Conservation (phyloP, 371 early-diverging fungal species). For the Mortierella polycephala region DNA sequence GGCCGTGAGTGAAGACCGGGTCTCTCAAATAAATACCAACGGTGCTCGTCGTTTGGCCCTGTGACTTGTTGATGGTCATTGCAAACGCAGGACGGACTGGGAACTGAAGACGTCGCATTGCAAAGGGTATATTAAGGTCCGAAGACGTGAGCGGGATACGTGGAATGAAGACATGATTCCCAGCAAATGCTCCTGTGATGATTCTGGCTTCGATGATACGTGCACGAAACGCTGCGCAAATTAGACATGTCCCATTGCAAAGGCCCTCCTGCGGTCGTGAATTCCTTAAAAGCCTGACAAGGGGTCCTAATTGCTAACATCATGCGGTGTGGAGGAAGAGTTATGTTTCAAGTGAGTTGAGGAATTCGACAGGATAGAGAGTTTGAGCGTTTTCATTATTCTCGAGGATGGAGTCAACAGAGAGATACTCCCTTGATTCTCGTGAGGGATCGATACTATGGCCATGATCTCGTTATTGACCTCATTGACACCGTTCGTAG, state of each 20-base stretch:
- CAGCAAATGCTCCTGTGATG: conserved; percentile 1
- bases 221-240: no score
- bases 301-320: background rate
- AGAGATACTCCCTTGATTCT: no score
- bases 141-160: conserved; percentile 1
- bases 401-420: no score
- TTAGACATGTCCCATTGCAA: conserved; percentile 23
- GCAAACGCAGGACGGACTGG: conserved; percentile 28
- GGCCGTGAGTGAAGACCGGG: no score
- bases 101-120: conserved; percentile 16
- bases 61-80: conserved; percentile 50
- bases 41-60: conserved; percentile 32
- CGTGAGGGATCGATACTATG: no score
- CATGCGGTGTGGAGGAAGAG: background rate
- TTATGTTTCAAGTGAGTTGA: no score
- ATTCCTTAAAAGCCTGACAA: conserved; percentile 3
- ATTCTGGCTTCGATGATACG: no score
- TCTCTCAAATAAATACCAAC: conserved; percentile 38
- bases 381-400: no score
- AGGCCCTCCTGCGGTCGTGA: conserved; percentile 8
- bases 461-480: no score
- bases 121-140: conserved; percentile 12
- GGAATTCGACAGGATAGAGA: no score
- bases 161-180: background rate
- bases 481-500: no score